These are phyloP conservation scores for Nicotiana sylvestris DNA, from an alignment of 257 asterid genomes.

Conservation along the genomic window DNA sequence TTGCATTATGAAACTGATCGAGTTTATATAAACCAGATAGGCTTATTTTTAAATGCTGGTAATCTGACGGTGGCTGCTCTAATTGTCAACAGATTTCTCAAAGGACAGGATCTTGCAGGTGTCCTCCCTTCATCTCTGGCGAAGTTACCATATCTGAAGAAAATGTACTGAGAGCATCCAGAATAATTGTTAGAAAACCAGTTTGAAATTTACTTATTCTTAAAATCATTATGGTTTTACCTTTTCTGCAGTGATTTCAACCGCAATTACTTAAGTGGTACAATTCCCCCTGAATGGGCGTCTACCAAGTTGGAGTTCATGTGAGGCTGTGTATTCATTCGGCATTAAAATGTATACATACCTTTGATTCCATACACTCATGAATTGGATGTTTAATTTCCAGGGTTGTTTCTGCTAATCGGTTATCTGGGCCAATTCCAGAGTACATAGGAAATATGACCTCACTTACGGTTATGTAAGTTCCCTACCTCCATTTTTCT, in stretches of 20 bases:
- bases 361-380: neutral
- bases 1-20: neutral
- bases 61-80: neutral
- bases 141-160: slow-evolving; percentile 42
- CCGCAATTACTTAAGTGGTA: slow-evolving; percentile 55
- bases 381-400: slow-evolving; percentile 8
- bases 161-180: slow-evolving; percentile 28
- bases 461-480: slow-evolving; percentile 35
- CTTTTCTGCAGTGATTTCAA: slow-evolving; percentile 41
- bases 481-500: slow-evolving; percentile 3
- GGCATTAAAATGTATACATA: neutral
- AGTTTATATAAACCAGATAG: neutral
- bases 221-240: neutral
- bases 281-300: slow-evolving; percentile 63
- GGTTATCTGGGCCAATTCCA: slow-evolving; percentile 60
- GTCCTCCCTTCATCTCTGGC: slow-evolving; percentile 56
- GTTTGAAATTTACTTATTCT: neutral
- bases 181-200: neutral
- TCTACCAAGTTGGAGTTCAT: slow-evolving; percentile 32
- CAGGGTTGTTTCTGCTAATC: slow-evolving; percentile 42
- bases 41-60: neutral
- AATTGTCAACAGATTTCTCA: slow-evolving; percentile 33
- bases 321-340: slow-evolving; percentile 28
- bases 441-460: slow-evolving; percentile 48
- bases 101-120: slow-evolving; percentile 56